These are phyloP conservation scores for Fusarium bactridioides DNA, from an alignment of 2,329 filamentous ascomycete species.

Conservation along the genomic window DNA sequence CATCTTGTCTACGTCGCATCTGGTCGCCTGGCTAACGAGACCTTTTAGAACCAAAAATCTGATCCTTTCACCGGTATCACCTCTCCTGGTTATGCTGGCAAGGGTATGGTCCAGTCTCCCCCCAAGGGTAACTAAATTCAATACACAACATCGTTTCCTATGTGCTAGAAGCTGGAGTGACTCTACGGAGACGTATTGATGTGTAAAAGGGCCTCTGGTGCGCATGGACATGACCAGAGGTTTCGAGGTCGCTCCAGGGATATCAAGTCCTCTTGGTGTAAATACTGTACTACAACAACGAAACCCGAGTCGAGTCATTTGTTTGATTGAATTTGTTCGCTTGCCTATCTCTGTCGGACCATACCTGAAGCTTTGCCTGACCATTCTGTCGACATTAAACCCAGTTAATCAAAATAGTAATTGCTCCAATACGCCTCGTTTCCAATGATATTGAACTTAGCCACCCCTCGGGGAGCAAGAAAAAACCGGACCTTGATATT, in stretches of 20 bases:
- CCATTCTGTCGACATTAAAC: slow-evolving; percentile 20
- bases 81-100: slow-evolving; percentile 79
- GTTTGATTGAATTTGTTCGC: slow-evolving; percentile 42
- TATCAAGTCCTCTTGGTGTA: slow-evolving; percentile 47
- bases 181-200: slow-evolving; percentile 44
- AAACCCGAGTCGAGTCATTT: slow-evolving; percentile 47
- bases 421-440: slow-evolving; percentile 21
- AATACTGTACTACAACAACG: slow-evolving; percentile 55
- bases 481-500: no score
- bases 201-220: slow-evolving; percentile 45
- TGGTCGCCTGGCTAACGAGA: slow-evolving; percentile 19
- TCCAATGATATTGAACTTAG: slow-evolving; percentile 38
- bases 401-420: slow-evolving; percentile 16
- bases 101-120: slow-evolving; percentile 79
- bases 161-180: slow-evolving; percentile 47
- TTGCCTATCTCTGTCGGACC: slow-evolving; percentile 22
- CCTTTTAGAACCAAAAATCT: slow-evolving; percentile 76
- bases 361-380: slow-evolving; percentile 14
- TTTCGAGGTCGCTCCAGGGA: slow-evolving; percentile 45
- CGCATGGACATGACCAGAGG: slow-evolving; percentile 39
- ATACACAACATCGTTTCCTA: slow-evolving; percentile 44
- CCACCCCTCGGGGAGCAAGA: slow-evolving; percentile 34
- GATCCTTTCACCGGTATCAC: slow-evolving; percentile 88
- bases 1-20: neutral
- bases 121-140: slow-evolving; percentile 58